Evolutionary conservation across 306 rosid genomes (phyloP).

Genomic region (Trichosanthes cucumerina): DNA sequence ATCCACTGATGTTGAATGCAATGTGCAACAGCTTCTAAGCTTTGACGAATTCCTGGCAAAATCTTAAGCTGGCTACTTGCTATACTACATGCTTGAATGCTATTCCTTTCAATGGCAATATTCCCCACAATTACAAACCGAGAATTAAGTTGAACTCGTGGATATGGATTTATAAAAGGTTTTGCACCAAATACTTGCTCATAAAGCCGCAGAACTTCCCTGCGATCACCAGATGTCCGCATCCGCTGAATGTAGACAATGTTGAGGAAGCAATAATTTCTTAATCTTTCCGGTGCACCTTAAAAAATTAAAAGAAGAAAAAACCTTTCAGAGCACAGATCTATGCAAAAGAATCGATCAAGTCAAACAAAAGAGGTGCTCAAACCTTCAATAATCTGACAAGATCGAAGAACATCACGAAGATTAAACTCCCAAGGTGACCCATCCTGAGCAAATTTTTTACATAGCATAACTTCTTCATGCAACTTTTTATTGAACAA

Average conservation of each 20-base stretch:
- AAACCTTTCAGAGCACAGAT: slow-evolving; percentile 8
- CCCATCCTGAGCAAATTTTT: slow-evolving; percentile 74
- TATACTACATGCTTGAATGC: slow-evolving; percentile 24
- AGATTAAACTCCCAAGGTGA: slow-evolving; percentile 97
- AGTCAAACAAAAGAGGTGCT: not conserved
- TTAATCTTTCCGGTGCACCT: slow-evolving; percentile 40
- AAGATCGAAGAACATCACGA: slow-evolving; percentile 84
- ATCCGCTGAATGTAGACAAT: slow-evolving; percentile 75
- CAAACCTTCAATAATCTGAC: slow-evolving; percentile 75
- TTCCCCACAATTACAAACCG: slow-evolving; percentile 49
- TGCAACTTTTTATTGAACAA: slow-evolving; percentile 65
- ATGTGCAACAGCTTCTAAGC: slow-evolving; percentile 76
- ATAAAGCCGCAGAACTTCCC: slow-evolving; percentile 55
- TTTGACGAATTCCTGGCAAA: slow-evolving; percentile 61
- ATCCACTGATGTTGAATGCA: slow-evolving; percentile 81
- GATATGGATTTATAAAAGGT: slow-evolving; percentile 63
- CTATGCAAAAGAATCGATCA: slow-evolving; percentile 1
- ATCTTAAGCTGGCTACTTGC: slow-evolving; percentile 36
- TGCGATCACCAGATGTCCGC: slow-evolving; percentile 78
- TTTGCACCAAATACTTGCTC: slow-evolving; percentile 47
- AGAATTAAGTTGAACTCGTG: slow-evolving; percentile 50
- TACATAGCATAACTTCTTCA: slow-evolving; percentile 60
- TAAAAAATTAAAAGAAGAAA: slow-evolving; percentile 1
- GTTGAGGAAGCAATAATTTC: slow-evolving; percentile 58
- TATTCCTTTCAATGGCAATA: slow-evolving; percentile 45